These are phyloP conservation scores for Vanilla planifolia DNA, from an alignment of 106 monocot species.

Conservation along the genomic window DNA sequence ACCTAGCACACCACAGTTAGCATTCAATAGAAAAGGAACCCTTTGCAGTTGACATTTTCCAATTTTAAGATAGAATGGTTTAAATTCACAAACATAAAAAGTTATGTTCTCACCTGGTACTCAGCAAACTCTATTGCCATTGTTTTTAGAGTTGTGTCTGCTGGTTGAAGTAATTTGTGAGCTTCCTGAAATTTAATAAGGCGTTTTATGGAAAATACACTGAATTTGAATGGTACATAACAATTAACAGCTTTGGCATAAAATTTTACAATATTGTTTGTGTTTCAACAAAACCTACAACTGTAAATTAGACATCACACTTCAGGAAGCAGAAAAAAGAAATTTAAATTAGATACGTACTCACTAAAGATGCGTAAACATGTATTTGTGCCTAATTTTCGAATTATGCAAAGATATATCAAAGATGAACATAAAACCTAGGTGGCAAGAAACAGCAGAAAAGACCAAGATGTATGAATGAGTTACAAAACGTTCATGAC, in stretches of 20 bases:
- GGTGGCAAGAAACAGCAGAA: not conserved
- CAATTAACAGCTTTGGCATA: not conserved
- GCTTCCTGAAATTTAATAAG: conserved; percentile 56
- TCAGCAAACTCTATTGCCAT: conserved; percentile 99
- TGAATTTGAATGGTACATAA: not conserved
- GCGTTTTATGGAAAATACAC: not conserved
- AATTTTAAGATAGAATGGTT: not conserved
- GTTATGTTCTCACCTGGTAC: conserved; percentile 56
- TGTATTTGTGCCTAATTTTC: too few species aligned
- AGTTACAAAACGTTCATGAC: not conserved
- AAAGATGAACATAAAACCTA: too few species aligned
- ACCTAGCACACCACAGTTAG: conserved; percentile 40
- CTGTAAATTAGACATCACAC: not conserved
- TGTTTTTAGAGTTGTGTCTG: conserved; percentile 76
- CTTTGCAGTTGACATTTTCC: not conserved
- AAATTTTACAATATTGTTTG: not conserved
- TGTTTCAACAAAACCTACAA: not conserved
- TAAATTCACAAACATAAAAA: not conserved
- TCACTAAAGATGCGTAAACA: too few species aligned
- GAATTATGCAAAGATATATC: too few species aligned
- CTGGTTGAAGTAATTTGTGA: conserved; percentile 91
- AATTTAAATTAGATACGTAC: too few species aligned
- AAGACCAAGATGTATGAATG: not conserved
- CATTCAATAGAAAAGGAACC: not conserved
- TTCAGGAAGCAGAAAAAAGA: not conserved